These are phyloP conservation scores for Prunus campanulata DNA, from an alignment of 306 rosid genomes.

Conservation along the genomic window DNA sequence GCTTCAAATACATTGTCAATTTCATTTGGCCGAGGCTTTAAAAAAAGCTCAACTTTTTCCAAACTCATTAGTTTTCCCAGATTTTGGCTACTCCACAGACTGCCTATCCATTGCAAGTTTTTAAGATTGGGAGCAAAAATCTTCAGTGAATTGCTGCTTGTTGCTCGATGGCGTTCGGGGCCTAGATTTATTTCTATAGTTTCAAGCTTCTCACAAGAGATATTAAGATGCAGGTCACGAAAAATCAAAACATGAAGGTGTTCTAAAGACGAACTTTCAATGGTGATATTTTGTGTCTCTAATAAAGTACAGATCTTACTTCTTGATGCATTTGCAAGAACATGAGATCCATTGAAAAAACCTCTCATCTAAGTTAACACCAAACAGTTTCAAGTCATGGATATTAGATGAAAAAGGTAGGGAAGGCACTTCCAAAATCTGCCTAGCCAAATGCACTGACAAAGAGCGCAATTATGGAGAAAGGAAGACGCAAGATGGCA, in stretches of 20 bases:
- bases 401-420: neutral
- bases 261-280: neutral
- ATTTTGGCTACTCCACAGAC: neutral
- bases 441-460: neutral
- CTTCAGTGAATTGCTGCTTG: neutral
- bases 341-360: neutral
- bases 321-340: constrained; percentile 9
- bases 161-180: neutral
- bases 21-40: neutral
- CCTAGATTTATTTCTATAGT: neutral
- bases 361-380: neutral
- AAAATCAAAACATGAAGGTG: neutral
- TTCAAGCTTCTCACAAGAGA: constrained; percentile 9
- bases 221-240: neutral
- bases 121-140: neutral
- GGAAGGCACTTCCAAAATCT: neutral
- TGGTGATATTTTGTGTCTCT: neutral
- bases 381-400: neutral
- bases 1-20: neutral
- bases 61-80: neutral
- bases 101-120: neutral
- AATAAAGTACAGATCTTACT: neutral
- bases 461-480: neutral
- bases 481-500: neutral
- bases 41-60: neutral